phyloP scores from a whole-genome alignment of 1,139 yeast genomes.

The Pneumocystis murina region DNA sequence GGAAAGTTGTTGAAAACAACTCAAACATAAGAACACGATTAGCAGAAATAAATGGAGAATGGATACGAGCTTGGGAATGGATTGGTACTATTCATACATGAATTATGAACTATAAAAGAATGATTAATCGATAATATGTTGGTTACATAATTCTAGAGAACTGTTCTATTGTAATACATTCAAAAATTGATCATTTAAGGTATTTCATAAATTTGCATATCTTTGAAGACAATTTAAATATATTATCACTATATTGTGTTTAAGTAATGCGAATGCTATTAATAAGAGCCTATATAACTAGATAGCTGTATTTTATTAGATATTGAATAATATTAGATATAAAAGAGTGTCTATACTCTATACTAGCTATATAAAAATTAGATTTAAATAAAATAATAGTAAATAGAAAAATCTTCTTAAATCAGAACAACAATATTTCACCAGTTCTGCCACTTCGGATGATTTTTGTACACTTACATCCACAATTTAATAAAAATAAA shows the following conservation, averaged over 20 bases:
- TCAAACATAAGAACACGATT: conserved; percentile 45
- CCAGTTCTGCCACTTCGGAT: not conserved
- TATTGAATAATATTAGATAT: not conserved
- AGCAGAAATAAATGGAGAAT: conserved; percentile 69
- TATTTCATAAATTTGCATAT: no score
- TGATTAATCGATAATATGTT: not conserved
- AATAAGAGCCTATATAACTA: not conserved
- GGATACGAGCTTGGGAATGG: conserved; percentile 87
- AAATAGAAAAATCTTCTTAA: not conserved
- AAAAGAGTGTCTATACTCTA: not conserved
- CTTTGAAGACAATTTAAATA: no score
- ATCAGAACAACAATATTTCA: not conserved
- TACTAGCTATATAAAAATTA: not conserved
- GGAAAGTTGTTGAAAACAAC: conserved; percentile 47
- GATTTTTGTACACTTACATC: not conserved
- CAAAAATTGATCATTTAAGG: no score
- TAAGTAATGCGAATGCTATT: no score
- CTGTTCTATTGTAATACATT: not conserved
- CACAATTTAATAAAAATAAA: not conserved
- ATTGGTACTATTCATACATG: conserved; percentile 19
- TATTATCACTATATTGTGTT: no score
- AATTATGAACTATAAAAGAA: not conserved
- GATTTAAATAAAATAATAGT: not conserved
- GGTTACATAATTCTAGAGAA: not conserved
- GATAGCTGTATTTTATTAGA: not conserved